Base-by-base conservation (phyloP, 495 filamentous ascomycete genomes). In the Penicillium verhagenii region DNA sequence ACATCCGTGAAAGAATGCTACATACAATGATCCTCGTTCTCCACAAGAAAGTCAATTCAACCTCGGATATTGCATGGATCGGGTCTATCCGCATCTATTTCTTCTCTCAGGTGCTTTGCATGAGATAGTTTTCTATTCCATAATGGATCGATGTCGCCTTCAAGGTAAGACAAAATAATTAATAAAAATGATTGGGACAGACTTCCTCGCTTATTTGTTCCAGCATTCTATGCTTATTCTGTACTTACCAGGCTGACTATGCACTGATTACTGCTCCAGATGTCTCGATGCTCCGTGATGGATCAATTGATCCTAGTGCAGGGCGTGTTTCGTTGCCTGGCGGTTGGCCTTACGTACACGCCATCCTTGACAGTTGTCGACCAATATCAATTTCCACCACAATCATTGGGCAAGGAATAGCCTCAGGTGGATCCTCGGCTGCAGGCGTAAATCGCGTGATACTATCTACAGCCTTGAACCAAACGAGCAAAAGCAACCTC, bases 371-470 rank as follows among this genome's bases (percentile, higher is more conserved):
- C 66, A 8, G 49, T 45, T 2, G 56, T 66, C 7, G 53, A 45
- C 4, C 61, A 61, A 29, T 61, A n/a, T n/a, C n/a, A n/a, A 65
- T 38, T 72, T 72, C 53, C 65, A 63, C 25, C 79, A 70, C 57
- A 79, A 78, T 31, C 75, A 83, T 3, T 71, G 67, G 3, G 65
- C 86, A 18, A 87, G 61, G 61, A 3, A n/a, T 58, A 9, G 55
- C 39, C 0, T 45, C 59, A 1, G 37, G 58, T 10, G 66, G 63
- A 14, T 64, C 66, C 4, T 64, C 60, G 6, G 50, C 64, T 11
- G 63, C 60, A 1, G 63, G n/a, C n/a, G n/a, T n/a, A n/a, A n/a
- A n/a, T n/a, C n/a, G 66, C 6, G 45, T 69, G 6, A 44, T 60
- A 8, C 24, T 76, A 71, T 24, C 74, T 77, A 48, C 73, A 56